Conservation (phyloP, 345 rosid species). For the Acer yangbiense region DNA sequence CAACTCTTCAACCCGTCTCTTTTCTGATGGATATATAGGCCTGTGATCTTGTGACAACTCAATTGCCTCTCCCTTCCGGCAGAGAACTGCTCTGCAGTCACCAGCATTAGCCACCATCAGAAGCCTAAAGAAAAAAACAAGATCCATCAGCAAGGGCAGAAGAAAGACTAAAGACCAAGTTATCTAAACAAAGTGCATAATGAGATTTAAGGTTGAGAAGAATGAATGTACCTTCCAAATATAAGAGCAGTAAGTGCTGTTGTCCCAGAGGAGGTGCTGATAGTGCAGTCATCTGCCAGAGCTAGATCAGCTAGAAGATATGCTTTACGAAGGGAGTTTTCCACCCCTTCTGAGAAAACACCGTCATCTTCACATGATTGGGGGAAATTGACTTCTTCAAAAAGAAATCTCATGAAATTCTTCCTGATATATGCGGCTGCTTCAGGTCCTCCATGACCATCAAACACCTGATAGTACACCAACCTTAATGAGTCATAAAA, state of each 20-base stretch:
- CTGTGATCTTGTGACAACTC: conserved; percentile 87
- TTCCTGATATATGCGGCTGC: conserved; percentile 62
- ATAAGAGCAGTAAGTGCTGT: conserved; percentile 78
- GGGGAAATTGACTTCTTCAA: conserved; percentile 70
- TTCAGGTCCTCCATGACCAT: conserved; percentile 95
- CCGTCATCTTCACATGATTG: conserved; percentile 49
- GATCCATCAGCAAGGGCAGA: conserved; percentile 2
- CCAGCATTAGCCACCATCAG: conserved; percentile 85
- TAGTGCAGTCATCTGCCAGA: conserved; percentile 59
- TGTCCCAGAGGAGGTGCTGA: conserved; percentile 79
- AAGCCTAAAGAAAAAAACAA: conserved; percentile 35
- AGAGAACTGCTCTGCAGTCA: conserved; percentile 85
- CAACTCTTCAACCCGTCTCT: conserved; percentile 65
- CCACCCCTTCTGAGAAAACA: conserved; percentile 48
- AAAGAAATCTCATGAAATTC: conserved; percentile 49
- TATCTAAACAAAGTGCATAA: not conserved
- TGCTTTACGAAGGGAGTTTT: conserved; percentile 52
- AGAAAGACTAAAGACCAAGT: not conserved
- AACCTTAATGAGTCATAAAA: conserved; percentile 16
- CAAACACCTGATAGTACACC: conserved; percentile 54
- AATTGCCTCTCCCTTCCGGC: conserved; percentile 70
- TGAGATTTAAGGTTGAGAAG: not conserved
- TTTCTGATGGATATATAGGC: conserved; percentile 62
- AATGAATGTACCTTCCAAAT: conserved; percentile 57
- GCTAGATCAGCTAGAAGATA: conserved; percentile 76